Evolutionary conservation across 176 grass and related monocot species (phyloP).

Genomic region (Lolium rigidum): DNA sequence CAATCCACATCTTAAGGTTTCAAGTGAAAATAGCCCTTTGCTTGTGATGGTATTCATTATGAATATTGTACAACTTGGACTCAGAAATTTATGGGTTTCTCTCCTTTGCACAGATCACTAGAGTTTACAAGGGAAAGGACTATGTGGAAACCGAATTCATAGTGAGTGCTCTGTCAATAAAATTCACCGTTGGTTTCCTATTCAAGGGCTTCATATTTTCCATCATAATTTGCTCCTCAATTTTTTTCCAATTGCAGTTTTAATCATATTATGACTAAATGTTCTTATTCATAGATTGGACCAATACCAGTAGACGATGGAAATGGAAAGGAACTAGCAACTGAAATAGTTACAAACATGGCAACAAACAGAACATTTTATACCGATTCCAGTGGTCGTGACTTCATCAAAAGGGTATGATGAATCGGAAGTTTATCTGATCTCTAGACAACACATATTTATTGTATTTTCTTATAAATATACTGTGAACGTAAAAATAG

Average conservation of each 20-base stretch:
- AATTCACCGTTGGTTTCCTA: slow-evolving; percentile 29
- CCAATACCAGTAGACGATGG: slow-evolving; percentile 82
- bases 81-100: neutral
- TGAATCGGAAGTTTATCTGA: neutral
- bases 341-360: slow-evolving; percentile 81
- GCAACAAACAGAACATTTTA: slow-evolving; percentile 88
- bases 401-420: slow-evolving; percentile 95
- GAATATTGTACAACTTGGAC: slow-evolving; percentile 15
- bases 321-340: slow-evolving; percentile 87
- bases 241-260: slow-evolving; percentile 23
- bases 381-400: slow-evolving; percentile 90
- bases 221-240: slow-evolving; percentile 17
- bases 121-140: slow-evolving; percentile 90
- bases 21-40: neutral
- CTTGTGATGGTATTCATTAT: neutral
- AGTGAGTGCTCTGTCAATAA: slow-evolving; percentile 55
- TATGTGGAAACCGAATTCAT: slow-evolving; percentile 89
- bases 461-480: neutral
- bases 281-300: slow-evolving; percentile 71
- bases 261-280: slow-evolving; percentile 29
- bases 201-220: slow-evolving; percentile 22
- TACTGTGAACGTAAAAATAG: neutral
- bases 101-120: slow-evolving; percentile 63
- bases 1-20: slow-evolving; percentile 5
- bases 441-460: neutral